Conservation (phyloP, 1,139 yeast genomes). For the Saccharomyces hybrid region DNA sequence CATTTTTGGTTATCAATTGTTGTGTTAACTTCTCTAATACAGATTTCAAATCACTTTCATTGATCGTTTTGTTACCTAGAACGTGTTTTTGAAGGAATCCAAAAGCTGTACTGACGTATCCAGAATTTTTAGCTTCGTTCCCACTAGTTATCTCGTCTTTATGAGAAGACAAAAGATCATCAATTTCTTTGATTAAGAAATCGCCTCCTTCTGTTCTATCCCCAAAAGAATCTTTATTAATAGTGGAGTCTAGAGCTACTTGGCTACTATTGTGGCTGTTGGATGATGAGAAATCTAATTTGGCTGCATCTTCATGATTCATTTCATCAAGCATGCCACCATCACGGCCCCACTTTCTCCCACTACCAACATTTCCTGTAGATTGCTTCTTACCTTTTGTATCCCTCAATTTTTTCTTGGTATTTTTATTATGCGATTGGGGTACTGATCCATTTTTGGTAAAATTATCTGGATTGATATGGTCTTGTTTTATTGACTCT, state of each 20-base stretch:
- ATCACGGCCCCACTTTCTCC: slow-evolving; percentile 41
- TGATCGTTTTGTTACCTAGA: slow-evolving; percentile 51
- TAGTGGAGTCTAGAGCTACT: slow-evolving; percentile 28
- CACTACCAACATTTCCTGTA: slow-evolving; percentile 17
- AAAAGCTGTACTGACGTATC: slow-evolving; percentile 36
- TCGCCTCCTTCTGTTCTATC: slow-evolving; percentile 32
- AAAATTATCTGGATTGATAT: not conserved
- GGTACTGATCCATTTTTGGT: slow-evolving; percentile 3
- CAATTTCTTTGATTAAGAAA: slow-evolving; percentile 30
- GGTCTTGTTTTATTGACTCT: slow-evolving; percentile 18
- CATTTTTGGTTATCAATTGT: slow-evolving; percentile 42
- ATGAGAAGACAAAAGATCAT: slow-evolving; percentile 23
- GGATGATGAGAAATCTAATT: slow-evolving; percentile 43
- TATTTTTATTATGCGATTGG: slow-evolving; percentile 5
- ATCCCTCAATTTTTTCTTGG: slow-evolving; percentile 9
- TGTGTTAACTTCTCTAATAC: slow-evolving; percentile 48
- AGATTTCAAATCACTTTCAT: slow-evolving; percentile 49
- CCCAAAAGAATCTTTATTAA: slow-evolving; percentile 40
- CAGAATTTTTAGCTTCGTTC: slow-evolving; percentile 19
- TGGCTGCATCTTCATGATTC: slow-evolving; percentile 31
- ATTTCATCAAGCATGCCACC: slow-evolving; percentile 40
- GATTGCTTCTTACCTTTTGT: slow-evolving; percentile 8
- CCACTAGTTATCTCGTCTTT: slow-evolving; percentile 34
- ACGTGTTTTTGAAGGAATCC: slow-evolving; percentile 46
- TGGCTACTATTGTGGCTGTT: slow-evolving; percentile 16